phyloP scores from a whole-genome alignment of 331 rosid genomes.

The Stylosanthes scabra region DNA sequence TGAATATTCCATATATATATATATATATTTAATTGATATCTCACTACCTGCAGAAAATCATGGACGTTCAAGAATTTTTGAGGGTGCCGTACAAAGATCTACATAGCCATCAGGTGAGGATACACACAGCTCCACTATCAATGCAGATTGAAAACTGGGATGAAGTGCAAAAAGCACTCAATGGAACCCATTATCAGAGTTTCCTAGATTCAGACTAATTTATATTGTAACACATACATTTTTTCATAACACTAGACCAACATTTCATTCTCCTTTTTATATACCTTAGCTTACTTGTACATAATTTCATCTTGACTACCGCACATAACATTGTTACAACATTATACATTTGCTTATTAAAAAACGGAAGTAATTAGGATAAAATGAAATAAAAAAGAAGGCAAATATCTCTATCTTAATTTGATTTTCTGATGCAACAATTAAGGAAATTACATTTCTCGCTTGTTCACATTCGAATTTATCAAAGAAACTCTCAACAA shows the following conservation, averaged over 20 bases:
- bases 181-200: conserved; percentile 52
- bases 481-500: too few species aligned
- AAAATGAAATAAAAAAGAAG: too few species aligned
- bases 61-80: conserved; percentile 70
- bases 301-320: not conserved
- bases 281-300: conserved; percentile 11
- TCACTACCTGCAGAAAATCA: conserved; percentile 67
- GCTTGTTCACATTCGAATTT: too few species aligned
- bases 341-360: not conserved
- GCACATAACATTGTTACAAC: too few species aligned
- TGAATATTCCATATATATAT: too few species aligned
- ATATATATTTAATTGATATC: too few species aligned
- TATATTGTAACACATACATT: conserved; percentile 4
- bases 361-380: too few species aligned
- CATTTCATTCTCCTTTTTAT: conserved; percentile 5
- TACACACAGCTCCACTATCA: conserved; percentile 59
- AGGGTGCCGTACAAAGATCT: conserved; percentile 60
- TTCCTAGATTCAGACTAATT: conserved; percentile 45
- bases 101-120: conserved; percentile 65
- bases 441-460: too few species aligned
- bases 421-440: too few species aligned
- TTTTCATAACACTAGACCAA: conserved; percentile 24
- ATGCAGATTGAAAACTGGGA: conserved; percentile 70
- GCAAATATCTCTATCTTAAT: too few species aligned
- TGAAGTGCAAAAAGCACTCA: conserved; percentile 50